These are phyloP conservation scores for Xylaria multiplex DNA, from an alignment of 2,329 filamentous ascomycete genomes.

Conservation along the genomic window DNA sequence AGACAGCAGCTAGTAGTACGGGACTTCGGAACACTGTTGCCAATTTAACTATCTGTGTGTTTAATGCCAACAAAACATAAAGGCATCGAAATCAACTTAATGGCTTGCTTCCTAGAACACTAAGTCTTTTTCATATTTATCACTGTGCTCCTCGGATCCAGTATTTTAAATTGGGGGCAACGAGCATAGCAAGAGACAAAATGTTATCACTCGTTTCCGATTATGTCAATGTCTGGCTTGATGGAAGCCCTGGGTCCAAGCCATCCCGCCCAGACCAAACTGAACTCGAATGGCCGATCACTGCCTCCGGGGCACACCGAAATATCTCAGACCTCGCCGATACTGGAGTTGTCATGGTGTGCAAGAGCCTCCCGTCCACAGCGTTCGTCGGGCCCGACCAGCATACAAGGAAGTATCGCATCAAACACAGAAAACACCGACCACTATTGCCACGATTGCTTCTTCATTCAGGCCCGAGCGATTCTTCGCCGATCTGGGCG, in stretches of 20 bases:
- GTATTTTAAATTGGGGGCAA: background rate
- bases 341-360: conserved; percentile 10
- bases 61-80: too few relatives aligned
- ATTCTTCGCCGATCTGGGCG: conserved; percentile 26
- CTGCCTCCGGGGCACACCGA: background rate
- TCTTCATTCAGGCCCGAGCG: conserved; percentile 17
- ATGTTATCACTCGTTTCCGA: background rate
- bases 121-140: too few relatives aligned
- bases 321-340: conserved; percentile 10
- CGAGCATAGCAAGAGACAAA: background rate
- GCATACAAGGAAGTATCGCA: conserved; percentile 24
- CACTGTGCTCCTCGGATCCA: background rate
- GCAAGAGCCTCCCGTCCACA: conserved; percentile 22
- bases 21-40: too few relatives aligned
- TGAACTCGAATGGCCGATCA: conserved; percentile 20
- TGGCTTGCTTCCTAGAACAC: too few relatives aligned
- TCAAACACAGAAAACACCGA: conserved; percentile 22
- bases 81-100: too few relatives aligned
- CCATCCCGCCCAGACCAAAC: background rate
- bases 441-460: conserved; percentile 22
- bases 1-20: too few relatives aligned
- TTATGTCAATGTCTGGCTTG: conserved; percentile 1
- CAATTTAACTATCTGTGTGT: too few relatives aligned
- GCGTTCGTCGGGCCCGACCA: conserved; percentile 27
- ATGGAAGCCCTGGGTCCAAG: conserved; percentile 11